Evolutionary conservation across 129 eudicot genomes (phyloP), one percentile per base, ranked within the genome.

Genomic region (Erigeron canadensis): DNA sequence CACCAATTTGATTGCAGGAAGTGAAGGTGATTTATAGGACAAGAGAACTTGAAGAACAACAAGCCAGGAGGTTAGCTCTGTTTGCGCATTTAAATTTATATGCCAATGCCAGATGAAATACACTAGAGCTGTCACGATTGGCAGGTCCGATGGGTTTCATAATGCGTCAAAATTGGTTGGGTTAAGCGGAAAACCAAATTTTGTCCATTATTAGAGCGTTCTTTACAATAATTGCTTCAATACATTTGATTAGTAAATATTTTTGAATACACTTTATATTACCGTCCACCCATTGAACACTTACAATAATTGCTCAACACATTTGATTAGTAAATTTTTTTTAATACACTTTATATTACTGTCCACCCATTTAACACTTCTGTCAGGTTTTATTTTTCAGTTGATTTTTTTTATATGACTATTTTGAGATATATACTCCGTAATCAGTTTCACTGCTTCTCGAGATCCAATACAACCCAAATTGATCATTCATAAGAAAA

Each of bases 1-100:
- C 17, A 7, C 15, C 37, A 66, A 59, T 75, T 15, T 68, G 39
- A 11, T 64, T 8, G n/a, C 80, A 87, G 93, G 89, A 83, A 8
- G 86, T 87, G 44, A 72, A 84, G 44, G 83, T 84, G 63, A 74
- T 82, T 46, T 84, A 73, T 73, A 87, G 93, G 80, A 87, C 93
- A 63, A 77, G 74, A 77, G 80, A 87, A 67, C 67, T 87, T 54
- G 89, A 87, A 83, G 89, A 80, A 53, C 78, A 77, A 79, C 93
- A 87, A 82, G 93, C 93, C 42, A 87, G 79, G 73, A 87, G 93
- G 93, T 87, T 72, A 44, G 71, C 63, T 57, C 42, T 51, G 43
- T 62, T 62, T 66, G 69, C 59, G n/a, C 18, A 3, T 56, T 8
- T 67, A 51, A 53, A 56, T 65, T 75, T n/a, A 54, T 65, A 37